Conservation (phyloP, 352 stramenopile genomes). For the Globisporangium lucens region DNA sequence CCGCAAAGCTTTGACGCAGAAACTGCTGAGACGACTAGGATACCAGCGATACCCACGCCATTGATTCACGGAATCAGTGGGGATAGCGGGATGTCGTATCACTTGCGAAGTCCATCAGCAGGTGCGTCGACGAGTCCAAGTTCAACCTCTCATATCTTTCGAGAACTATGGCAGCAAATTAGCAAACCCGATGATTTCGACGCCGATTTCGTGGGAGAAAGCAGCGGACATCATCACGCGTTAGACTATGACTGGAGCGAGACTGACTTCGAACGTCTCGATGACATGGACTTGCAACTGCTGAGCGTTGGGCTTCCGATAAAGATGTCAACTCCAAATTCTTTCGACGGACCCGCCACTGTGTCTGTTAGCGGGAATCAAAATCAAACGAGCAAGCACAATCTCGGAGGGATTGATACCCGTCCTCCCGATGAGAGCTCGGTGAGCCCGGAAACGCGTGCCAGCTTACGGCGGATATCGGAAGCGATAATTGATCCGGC, state of each 20-base stretch:
- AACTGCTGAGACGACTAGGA: slow-evolving; percentile 2
- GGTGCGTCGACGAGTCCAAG: slow-evolving; percentile 25
- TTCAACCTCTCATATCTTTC: slow-evolving; percentile 58
- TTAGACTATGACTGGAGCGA: slow-evolving; percentile 34
- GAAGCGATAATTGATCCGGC: slow-evolving; percentile 48
- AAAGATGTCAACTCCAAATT: slow-evolving; percentile 20
- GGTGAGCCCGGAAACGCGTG: slow-evolving; percentile 10
- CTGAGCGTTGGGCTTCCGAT: slow-evolving; percentile 52
- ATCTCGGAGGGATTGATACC: background rate
- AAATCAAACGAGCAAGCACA: background rate
- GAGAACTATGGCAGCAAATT: slow-evolving; percentile 76
- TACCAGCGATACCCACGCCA: slow-evolving; percentile 9
- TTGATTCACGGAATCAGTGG: slow-evolving; percentile 21
- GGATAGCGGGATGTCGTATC: slow-evolving; percentile 17
- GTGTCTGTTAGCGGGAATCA: background rate
- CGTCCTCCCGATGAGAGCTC: background rate
- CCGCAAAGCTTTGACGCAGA: background rate
- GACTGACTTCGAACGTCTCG: slow-evolving; percentile 33
- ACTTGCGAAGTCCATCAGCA: slow-evolving; percentile 29
- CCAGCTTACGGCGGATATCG: slow-evolving; percentile 14
- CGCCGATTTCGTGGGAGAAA: slow-evolving; percentile 17
- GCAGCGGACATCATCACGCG: slow-evolving; percentile 15
- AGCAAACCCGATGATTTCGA: slow-evolving; percentile 63
- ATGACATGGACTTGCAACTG: slow-evolving; percentile 65
- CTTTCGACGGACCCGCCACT: slow-evolving; percentile 14